These are phyloP conservation scores for Fomitopsis schrenkii DNA, from an alignment of 1,284 basidiomycete species.

Conservation along the genomic window DNA sequence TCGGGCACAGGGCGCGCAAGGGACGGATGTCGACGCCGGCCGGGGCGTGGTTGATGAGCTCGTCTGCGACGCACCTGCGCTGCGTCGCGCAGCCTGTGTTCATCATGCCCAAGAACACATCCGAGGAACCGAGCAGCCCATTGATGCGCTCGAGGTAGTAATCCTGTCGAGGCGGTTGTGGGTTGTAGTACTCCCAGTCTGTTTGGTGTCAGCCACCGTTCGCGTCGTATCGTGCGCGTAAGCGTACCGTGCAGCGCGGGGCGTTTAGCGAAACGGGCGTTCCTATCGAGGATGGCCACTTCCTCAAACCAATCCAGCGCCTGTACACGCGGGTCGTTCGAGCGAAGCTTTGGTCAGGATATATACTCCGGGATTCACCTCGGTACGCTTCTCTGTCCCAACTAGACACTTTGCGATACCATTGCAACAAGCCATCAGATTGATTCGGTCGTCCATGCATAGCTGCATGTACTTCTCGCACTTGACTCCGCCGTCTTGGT, in stretches of 20 bases:
- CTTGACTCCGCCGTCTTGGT: conserved; percentile 11
- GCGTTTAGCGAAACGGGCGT: conserved; percentile 5
- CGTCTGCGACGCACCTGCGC: conserved; percentile 11
- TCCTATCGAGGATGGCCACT: conserved; percentile 13
- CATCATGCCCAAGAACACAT: conserved; percentile 17
- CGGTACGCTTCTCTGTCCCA: neutral
- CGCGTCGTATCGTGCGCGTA: no score
- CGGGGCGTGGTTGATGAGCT: conserved; percentile 7
- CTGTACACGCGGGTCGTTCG: neutral
- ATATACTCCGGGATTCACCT: conserved; percentile 2
- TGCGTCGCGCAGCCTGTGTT: conserved; percentile 20
- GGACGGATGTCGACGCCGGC: conserved; percentile 5
- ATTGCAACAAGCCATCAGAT: conserved; percentile 15
- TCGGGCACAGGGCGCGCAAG: conserved; percentile 7
- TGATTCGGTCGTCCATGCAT: conserved; percentile 14
- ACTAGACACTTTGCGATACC: conserved; percentile 8
- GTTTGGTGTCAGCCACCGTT: neutral
- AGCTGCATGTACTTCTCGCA: conserved; percentile 9
- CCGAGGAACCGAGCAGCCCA: conserved; percentile 12
- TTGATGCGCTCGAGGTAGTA: conserved; percentile 15
- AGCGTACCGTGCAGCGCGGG: conserved; percentile 8
- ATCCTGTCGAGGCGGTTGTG: conserved; percentile 8
- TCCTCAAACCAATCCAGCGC: conserved; percentile 13
- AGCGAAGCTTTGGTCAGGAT: neutral
- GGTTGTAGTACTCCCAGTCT: conserved; percentile 11